These are phyloP conservation scores for Nakazawaea wickerhamii DNA, from an alignment of 805 yeast species.

Conservation along the genomic window DNA sequence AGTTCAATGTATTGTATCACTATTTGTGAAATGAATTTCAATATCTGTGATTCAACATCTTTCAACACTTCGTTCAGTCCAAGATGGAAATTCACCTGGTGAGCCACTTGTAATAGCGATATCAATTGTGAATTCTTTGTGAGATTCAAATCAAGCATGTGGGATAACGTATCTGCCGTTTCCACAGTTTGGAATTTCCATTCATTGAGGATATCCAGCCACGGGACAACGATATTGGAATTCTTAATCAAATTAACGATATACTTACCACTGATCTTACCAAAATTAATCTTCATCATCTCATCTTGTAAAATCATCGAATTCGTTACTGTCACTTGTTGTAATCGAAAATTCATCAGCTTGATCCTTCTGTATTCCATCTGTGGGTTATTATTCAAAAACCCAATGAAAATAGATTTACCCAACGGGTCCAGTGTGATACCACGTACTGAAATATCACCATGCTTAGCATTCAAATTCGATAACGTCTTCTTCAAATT, in stretches of 20 bases:
- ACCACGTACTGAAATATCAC: conserved; percentile 7
- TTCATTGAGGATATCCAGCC: background rate
- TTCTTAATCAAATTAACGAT: conserved; percentile 1
- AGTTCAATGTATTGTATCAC: background rate
- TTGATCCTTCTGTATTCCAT: conserved; percentile 1
- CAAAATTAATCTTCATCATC: background rate
- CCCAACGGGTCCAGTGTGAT: conserved; percentile 6
- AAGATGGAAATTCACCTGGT: conserved; percentile 3
- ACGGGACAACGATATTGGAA: background rate
- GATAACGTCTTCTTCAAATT: conserved; percentile 2
- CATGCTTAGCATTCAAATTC: background rate
- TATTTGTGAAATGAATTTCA: conserved; percentile 2
- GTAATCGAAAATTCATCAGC: background rate
- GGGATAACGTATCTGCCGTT: background rate
- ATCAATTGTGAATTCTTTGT: background rate
- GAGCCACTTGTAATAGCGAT: background rate
- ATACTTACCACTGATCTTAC: conserved; percentile 1
- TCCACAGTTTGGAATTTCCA: background rate
- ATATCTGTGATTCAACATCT: conserved; percentile 2
- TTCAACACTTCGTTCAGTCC: background rate
- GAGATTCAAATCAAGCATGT: background rate
- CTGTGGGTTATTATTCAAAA: conserved; percentile 1
- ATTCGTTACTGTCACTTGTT: background rate
- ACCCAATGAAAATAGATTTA: conserved; percentile 1
- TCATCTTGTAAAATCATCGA: conserved; percentile 1